Percentiles rank a stretch among this genome's conserved stretches.
Evolutionary conservation across 1,284 basidiomycete species (phyloP).

Genomic region (Papiliotrema fonsecae): DNA sequence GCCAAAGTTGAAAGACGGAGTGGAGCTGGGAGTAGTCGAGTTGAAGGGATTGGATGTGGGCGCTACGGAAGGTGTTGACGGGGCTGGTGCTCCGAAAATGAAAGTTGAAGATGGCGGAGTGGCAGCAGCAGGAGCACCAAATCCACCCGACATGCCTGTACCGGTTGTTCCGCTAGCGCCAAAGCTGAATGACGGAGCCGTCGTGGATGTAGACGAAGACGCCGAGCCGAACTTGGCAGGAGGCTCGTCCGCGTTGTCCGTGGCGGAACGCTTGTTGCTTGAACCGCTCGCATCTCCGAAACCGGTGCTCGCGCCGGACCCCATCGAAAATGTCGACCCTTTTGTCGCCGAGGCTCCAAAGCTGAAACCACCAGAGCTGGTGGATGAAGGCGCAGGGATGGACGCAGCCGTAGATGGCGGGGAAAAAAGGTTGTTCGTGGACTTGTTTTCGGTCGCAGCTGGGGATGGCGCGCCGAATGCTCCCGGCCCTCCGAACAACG

Average conservation of each 20-base stretch:
- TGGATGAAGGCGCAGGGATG: background rate
- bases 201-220: slow-evolving; percentile 3
- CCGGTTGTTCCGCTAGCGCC: slow-evolving; percentile 13
- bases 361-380: slow-evolving; percentile 14
- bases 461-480: no score
- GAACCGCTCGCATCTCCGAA: no score
- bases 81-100: background rate
- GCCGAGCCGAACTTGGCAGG: background rate
- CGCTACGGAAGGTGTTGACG: background rate
- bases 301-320: no score
- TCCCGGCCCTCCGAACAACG: no score
- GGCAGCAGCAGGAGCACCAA: background rate
- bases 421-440: background rate
- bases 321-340: no score
- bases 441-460: slow-evolving; percentile 7
- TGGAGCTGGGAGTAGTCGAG: background rate
- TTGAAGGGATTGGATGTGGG: background rate
- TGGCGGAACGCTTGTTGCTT: no score
- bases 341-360: no score
- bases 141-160: background rate
- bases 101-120: background rate
- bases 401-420: slow-evolving; percentile 1
- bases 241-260: no score
- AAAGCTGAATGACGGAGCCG: slow-evolving; percentile 13
- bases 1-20: slow-evolving; percentile 8